Percentiles rank a stretch among this genome's conserved stretches.
These are phyloP conservation scores for Sphenostylis stenocarpa DNA, from an alignment of 306 rosid species.

Conservation along the genomic window DNA sequence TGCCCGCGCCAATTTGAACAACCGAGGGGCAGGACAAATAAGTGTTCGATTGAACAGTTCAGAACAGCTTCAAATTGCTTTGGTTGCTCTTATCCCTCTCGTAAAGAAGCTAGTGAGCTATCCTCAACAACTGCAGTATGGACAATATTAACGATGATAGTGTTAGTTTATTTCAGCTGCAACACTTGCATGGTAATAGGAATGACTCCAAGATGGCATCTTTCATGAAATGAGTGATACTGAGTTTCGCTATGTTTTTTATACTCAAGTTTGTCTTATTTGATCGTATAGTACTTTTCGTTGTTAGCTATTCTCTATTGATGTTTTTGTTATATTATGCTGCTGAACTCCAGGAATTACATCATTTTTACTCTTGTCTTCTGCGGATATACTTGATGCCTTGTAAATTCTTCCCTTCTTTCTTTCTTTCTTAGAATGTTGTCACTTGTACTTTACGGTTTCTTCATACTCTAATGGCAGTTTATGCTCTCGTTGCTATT, in stretches of 20 bases:
- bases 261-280: constrained; percentile 32
- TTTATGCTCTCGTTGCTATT: background rate
- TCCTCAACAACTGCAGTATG: constrained; percentile 62
- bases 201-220: constrained; percentile 34
- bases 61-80: constrained; percentile 87
- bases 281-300: constrained; percentile 38
- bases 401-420: constrained; percentile 29
- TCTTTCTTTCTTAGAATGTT: background rate
- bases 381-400: background rate
- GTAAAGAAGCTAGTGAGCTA: constrained; percentile 56
- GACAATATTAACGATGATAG: constrained; percentile 46
- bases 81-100: constrained; percentile 74
- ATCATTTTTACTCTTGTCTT: constrained; percentile 36
- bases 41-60: constrained; percentile 88
- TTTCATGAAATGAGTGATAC: constrained; percentile 42
- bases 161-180: constrained; percentile 39
- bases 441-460: constrained; percentile 5
- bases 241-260: constrained; percentile 33
- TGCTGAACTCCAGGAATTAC: constrained; percentile 46
- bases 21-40: constrained; percentile 90
- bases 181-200: constrained; percentile 43
- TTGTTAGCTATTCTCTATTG: constrained; percentile 47
- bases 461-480: background rate
- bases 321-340: constrained; percentile 50
- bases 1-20: constrained; percentile 84